Evolutionary conservation across 2,329 filamentous ascomycete species (phyloP).

Genomic region (Hypoxylon rubiginosum): DNA sequence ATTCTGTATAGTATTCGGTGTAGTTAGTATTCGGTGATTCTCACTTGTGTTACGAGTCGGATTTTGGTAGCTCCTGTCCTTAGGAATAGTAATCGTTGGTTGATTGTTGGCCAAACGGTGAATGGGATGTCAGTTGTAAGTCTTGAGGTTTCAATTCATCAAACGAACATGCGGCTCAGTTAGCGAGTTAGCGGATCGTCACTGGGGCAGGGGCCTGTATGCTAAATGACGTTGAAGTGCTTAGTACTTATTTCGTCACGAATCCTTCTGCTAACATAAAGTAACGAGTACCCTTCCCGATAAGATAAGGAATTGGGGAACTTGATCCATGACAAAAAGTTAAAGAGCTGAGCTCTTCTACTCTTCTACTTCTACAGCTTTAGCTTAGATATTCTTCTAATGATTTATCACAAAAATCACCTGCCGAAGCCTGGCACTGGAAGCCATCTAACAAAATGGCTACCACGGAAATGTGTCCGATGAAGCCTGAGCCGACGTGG

Average conservation of each 20-base stretch:
- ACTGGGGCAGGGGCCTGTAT: conserved; percentile 37
- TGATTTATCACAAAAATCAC: conserved; percentile 11
- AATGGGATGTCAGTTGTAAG: conserved; percentile 6
- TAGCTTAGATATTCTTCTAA: conserved; percentile 14
- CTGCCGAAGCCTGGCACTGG: conserved; percentile 14
- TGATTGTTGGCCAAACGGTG: conserved; percentile 1
- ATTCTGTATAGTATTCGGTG: too few relatives aligned
- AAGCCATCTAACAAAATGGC: conserved; percentile 44
- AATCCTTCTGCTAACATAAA: not conserved
- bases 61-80: not conserved
- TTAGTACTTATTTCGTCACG: conserved; percentile 31
- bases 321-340: conserved; percentile 23
- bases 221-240: conserved; percentile 41
- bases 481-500: conserved; percentile 53
- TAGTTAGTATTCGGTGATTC: too few relatives aligned
- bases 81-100: not conserved
- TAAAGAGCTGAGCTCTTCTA: conserved; percentile 10
- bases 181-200: conserved; percentile 38
- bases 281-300: conserved; percentile 34
- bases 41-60: not conserved
- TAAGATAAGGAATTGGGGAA: conserved; percentile 48
- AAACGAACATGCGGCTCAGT: conserved; percentile 31
- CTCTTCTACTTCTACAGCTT: not conserved
- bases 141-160: conserved; percentile 10
- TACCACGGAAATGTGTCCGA: conserved; percentile 50